These are phyloP conservation scores for Acanthochlamys bracteata DNA, from an alignment of 106 monocot genomes.

Conservation along the genomic window DNA sequence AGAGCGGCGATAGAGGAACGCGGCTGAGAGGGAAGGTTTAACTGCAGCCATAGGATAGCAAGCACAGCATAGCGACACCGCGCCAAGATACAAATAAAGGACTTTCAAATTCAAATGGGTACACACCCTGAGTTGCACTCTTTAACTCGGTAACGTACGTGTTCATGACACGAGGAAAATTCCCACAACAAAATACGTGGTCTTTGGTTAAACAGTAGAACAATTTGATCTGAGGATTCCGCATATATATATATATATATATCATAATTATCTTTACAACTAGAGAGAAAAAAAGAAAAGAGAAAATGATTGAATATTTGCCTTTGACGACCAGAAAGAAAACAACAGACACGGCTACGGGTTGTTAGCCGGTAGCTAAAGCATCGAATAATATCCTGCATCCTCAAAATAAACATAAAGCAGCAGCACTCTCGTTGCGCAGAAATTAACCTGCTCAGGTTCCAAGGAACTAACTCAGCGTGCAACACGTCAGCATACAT, in stretches of 20 bases:
- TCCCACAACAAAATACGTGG: too few species aligned
- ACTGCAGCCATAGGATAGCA: too few species aligned
- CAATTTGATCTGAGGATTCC: too few species aligned
- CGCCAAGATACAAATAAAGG: too few species aligned
- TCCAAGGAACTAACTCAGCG: conserved; percentile 58
- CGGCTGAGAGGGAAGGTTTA: background rate
- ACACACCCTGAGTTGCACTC: too few species aligned
- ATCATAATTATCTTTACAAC: background rate
- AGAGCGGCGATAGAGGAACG: background rate
- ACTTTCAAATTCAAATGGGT: too few species aligned
- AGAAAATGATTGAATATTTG: background rate
- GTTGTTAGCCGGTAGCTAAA: background rate
- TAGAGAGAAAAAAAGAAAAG: background rate
- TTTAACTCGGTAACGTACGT: too few species aligned
- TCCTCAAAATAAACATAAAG: background rate
- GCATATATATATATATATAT: background rate
- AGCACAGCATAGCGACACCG: too few species aligned
- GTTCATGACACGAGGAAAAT: too few species aligned
- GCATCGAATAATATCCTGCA: background rate
- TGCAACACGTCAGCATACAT: background rate
- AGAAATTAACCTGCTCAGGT: conserved; percentile 59
- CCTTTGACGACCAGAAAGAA: background rate
- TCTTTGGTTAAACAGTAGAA: too few species aligned
- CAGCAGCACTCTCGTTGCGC: conserved; percentile 43
- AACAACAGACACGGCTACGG: background rate